Evolutionary conservation across 1,284 basidiomycete species (phyloP), one percentile per base, ranked within the genome.

Genomic region (Ceratobasidium sp.): DNA sequence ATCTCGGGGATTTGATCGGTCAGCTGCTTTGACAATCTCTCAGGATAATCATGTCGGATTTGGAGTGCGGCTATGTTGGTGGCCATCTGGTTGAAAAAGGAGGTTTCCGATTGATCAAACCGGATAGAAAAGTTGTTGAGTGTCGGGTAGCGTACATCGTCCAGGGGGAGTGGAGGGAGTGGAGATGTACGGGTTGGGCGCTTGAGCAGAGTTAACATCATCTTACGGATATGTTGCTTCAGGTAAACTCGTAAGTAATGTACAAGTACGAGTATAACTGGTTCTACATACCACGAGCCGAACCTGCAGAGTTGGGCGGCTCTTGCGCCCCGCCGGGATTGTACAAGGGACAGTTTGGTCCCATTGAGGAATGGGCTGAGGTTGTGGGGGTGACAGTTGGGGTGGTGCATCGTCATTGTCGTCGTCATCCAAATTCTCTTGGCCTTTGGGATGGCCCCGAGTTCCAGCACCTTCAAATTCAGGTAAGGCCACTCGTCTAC

Each of bases 331-430:
- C 3, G 54, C 54, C 9, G 54, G 54, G 19, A n/a, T 2, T 3
- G 15, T 56, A 29, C 22, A n/a, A 56, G 54, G 54, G 9, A 56
- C 54, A 56, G 54, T 25, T 56, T 56, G 54, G 22, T 56, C n/a
- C 54, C 54, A 56, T n/a, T 15, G n/a, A 8, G 22, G 19, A 11
- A 9, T 11, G 22, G n/a, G 1, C 9, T 2, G 15, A 25, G 54
- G 54, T 29, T 56, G 15, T 11, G 54, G 54, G 8, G 54, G 54
- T n/a, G 54, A 56, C n/a, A n/a, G 37, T 8, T 8, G 2, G 37
- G 37, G 37, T 37, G 37, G 37, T 37, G 37, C 8, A 37, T 37
- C 37, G 37, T 37, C 37, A 37, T 37, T 8, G 37, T 51, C 49
- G 49, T 22, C 49, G 0, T 51, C 49, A 9, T 43, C 40, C 3